Evolutionary conservation across 2,329 filamentous ascomycete species (phyloP).

Genomic region (Eutypa lata): DNA sequence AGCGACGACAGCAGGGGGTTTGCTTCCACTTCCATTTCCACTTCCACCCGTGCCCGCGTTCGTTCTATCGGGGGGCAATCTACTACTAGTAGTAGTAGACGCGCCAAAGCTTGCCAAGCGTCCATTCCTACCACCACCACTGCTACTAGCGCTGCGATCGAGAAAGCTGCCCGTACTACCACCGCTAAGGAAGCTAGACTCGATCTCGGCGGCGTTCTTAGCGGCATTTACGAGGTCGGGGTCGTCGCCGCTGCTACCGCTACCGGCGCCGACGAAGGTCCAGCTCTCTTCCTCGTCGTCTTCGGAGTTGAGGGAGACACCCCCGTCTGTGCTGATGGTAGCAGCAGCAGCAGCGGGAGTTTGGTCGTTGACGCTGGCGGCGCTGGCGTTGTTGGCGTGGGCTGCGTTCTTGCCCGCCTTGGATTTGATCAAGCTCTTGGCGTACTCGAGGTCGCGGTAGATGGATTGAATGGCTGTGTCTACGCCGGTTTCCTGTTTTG

Average conservation of each 20-base stretch:
- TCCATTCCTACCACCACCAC: neutral
- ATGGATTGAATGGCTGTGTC: slow-evolving; percentile 85
- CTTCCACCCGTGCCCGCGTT: slow-evolving; percentile 1
- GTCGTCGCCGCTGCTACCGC: slow-evolving; percentile 35
- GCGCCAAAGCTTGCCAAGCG: too few species aligned
- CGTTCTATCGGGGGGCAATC: too few species aligned
- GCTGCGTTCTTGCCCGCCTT: slow-evolving; percentile 51
- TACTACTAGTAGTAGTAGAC: too few species aligned
- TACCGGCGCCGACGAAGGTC: slow-evolving; percentile 74
- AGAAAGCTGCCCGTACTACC: slow-evolving; percentile 1
- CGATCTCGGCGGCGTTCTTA: too few species aligned
- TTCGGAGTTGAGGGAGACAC: slow-evolving; percentile 44
- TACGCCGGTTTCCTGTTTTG: slow-evolving; percentile 78
- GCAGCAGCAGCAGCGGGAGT: slow-evolving; percentile 1
- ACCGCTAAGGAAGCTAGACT: slow-evolving; percentile 21
- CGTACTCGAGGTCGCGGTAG: slow-evolving; percentile 93
- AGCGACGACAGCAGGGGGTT: slow-evolving; percentile 1
- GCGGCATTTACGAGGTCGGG: too few species aligned
- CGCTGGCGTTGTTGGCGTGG: slow-evolving; percentile 28
- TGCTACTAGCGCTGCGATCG: slow-evolving; percentile 1
- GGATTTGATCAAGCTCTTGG: slow-evolving; percentile 74
- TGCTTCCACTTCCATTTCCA: neutral
- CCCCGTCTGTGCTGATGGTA: slow-evolving; percentile 28
- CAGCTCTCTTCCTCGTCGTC: slow-evolving; percentile 76
- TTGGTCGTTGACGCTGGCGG: neutral